Percentiles rank a stretch among this genome's conserved stretches.
These are phyloP conservation scores for Eucalyptus curtisii DNA, from an alignment of 345 rosid genomes.

Conservation along the genomic window DNA sequence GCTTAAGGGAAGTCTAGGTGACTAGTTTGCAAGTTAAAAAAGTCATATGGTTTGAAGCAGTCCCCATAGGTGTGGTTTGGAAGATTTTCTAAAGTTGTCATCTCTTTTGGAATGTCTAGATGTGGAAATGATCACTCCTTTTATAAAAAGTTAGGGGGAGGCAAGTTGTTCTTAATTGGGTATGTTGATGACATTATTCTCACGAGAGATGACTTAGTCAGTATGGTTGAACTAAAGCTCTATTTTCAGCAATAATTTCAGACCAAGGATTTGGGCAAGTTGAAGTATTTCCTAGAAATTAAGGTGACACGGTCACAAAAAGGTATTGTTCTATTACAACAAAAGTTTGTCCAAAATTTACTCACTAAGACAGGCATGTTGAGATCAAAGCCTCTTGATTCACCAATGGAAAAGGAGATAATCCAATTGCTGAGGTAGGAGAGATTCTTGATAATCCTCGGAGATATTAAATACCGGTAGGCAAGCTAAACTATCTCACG, in stretches of 20 bases:
- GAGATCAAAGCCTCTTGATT: neutral
- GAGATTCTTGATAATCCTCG: neutral
- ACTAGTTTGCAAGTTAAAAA: rapidly evolving
- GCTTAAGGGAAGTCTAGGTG: neutral
- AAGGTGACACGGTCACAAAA: neutral
- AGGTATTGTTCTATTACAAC: neutral
- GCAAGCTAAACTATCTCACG: neutral
- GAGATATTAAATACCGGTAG: neutral
- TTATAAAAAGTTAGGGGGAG: neutral
- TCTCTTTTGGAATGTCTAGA: neutral
- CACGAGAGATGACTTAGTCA: neutral
- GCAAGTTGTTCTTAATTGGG: neutral
- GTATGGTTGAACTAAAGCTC: neutral
- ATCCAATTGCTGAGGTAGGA: rapidly evolving
- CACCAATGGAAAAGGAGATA: neutral
- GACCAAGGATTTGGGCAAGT: neutral
- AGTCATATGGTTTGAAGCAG: neutral
- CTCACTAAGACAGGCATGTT: neutral
- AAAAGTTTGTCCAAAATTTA: neutral
- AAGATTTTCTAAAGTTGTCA: neutral
- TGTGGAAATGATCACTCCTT: neutral
- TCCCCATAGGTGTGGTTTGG: neutral
- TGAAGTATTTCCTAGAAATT: neutral
- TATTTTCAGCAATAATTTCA: neutral
- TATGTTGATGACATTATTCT: neutral